A percentile compares a stretch with the other conserved stretches of the same genome.
phyloP scores from a whole-genome alignment of 768 basidiomycete genomes.

The Kwoniella newhampshirensis region DNA sequence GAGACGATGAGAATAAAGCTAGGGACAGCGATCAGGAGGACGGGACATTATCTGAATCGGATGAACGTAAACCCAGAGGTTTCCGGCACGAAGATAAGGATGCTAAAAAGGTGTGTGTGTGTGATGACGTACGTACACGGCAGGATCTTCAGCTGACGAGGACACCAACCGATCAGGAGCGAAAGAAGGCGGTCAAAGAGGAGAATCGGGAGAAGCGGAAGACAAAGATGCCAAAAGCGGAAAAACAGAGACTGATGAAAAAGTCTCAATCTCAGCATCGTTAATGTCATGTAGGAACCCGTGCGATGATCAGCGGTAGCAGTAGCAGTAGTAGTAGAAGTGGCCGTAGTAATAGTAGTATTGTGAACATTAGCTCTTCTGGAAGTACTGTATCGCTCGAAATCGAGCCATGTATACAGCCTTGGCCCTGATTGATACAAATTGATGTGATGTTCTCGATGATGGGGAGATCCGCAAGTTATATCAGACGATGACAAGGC shows the following conservation, averaged over 20 bases:
- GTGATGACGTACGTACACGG: not conserved
- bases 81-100: slow-evolving; percentile 91
- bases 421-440: too few relatives aligned
- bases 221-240: slow-evolving; percentile 90
- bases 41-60: slow-evolving; percentile 17
- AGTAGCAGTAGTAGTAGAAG: too few relatives aligned
- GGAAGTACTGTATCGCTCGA: too few relatives aligned
- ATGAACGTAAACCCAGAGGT: slow-evolving; percentile 66
- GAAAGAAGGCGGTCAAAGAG: slow-evolving; percentile 84
- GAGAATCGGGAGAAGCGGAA: slow-evolving; percentile 85
- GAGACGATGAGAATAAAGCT: slow-evolving; percentile 32
- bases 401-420: too few relatives aligned
- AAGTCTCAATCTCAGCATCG: slow-evolving; percentile 15
- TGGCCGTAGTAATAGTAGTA: too few relatives aligned
- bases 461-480: too few relatives aligned
- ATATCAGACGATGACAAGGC: too few relatives aligned
- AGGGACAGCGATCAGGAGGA: slow-evolving; percentile 19
- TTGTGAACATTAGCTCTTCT: too few relatives aligned
- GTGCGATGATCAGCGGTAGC: too few relatives aligned
- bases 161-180: slow-evolving; percentile 61
- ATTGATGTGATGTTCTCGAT: too few relatives aligned
- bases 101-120: slow-evolving; percentile 70
- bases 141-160: not conserved
- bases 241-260: slow-evolving; percentile 85
- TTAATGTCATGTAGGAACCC: too few relatives aligned